Percentiles rank a stretch among this genome's conserved stretches.
phyloP scores from a whole-genome alignment of 1,139 yeast genomes.

The Geotrichum klebahnii region DNA sequence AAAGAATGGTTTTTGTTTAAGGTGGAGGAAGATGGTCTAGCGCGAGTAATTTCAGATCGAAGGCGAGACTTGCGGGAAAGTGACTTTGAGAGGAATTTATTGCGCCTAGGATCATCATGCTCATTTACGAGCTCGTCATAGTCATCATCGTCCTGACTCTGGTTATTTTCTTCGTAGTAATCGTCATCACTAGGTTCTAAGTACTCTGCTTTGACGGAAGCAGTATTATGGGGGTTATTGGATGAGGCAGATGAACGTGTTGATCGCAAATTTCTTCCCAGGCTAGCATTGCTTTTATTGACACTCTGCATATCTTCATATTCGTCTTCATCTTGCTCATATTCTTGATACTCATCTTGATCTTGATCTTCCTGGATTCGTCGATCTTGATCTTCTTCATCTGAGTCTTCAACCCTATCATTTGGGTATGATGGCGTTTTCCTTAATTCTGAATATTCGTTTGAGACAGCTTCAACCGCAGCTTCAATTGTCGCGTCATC shows the following conservation, averaged over 20 bases:
- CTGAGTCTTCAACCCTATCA: background rate
- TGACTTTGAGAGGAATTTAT: background rate
- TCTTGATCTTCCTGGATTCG: background rate
- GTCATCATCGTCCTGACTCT: background rate
- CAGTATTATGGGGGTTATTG: too few species aligned
- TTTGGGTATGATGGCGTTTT: background rate
- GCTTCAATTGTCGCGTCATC: too few species aligned
- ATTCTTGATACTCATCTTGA: background rate
- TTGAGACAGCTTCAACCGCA: too few species aligned
- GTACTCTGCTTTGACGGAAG: background rate
- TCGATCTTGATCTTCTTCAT: background rate
- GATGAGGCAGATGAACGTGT: too few species aligned
- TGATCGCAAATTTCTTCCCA: too few species aligned
- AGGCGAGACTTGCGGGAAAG: background rate
- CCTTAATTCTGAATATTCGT: too few species aligned
- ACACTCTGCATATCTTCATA: too few species aligned
- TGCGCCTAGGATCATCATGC: too few species aligned
- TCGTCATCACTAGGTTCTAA: too few species aligned
- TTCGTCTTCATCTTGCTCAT: background rate
- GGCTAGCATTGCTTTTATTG: too few species aligned
- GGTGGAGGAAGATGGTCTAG: background rate
- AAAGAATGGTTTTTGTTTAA: background rate
- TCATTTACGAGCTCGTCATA: background rate
- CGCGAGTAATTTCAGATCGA: background rate
- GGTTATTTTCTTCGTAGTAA: background rate